Percentiles rank a stretch among this genome's conserved stretches.
phyloP scores from a whole-genome alignment of 2,329 filamentous ascomycete genomes.

The Pyrenophora graminea region DNA sequence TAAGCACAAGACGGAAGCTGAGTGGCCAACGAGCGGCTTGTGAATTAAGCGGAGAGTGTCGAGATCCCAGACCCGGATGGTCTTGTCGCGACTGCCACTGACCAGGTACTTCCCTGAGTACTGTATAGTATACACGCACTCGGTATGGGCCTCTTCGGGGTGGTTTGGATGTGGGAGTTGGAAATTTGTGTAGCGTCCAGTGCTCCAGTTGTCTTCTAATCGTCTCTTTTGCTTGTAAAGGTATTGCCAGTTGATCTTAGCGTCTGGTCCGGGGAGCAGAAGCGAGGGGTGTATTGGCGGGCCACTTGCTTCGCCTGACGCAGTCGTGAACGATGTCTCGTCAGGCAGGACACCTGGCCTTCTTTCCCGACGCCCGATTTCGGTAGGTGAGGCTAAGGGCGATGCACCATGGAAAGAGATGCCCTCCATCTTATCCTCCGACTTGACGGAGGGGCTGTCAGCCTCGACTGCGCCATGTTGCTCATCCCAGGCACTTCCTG shows the following conservation, averaged over 20 bases:
- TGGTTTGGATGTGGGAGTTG: conserved; percentile 84
- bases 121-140: conserved; percentile 95
- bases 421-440: conserved; percentile 47
- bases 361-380: conserved; percentile 21
- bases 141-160: conserved; percentile 79
- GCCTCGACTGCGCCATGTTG: conserved; percentile 56
- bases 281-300: conserved; percentile 41
- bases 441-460: conserved; percentile 36
- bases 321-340: conserved; percentile 11
- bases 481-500: conserved; percentile 48
- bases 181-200: conserved; percentile 81
- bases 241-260: conserved; percentile 87
- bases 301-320: background rate
- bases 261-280: conserved; percentile 45
- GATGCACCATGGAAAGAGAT: conserved; percentile 36
- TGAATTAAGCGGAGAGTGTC: conserved; percentile 76
- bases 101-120: conserved; percentile 85
- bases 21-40: conserved; percentile 75
- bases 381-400: conserved; percentile 20
- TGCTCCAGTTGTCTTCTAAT: conserved; percentile 89
- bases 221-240: conserved; percentile 85
- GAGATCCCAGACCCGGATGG: conserved; percentile 88
- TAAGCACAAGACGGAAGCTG: conserved; percentile 86
- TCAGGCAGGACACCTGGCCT: conserved; percentile 18
- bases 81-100: conserved; percentile 87